These are phyloP conservation scores for Eucalyptus caleyi DNA, from an alignment of 345 rosid genomes.

Conservation along the genomic window DNA sequence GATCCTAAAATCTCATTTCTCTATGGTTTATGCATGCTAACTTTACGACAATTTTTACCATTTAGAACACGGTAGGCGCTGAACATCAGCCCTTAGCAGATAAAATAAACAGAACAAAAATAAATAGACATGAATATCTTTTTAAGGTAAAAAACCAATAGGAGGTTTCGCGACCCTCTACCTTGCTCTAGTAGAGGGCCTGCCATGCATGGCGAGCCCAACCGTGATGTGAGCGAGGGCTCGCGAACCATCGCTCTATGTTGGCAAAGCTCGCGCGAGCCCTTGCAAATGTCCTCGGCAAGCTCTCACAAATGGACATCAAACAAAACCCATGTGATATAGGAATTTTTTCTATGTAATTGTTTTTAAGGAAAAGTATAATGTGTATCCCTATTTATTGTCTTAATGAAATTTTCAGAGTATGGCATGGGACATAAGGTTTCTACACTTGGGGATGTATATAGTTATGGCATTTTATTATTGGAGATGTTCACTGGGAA, in stretches of 20 bases:
- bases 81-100: background rate
- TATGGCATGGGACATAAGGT: background rate
- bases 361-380: background rate
- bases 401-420: background rate
- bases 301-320: no score
- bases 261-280: no score
- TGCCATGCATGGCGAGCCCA: no score
- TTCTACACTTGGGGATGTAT: background rate
- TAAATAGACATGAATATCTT: background rate
- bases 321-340: background rate
- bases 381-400: background rate
- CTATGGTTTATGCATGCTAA: background rate
- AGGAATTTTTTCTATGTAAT: background rate
- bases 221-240: no score
- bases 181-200: background rate
- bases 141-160: background rate
- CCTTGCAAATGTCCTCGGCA: no score
- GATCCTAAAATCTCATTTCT: background rate
- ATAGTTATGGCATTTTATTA: background rate
- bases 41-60: background rate
- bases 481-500: background rate
- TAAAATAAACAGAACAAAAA: background rate
- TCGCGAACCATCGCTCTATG: no score
- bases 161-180: background rate
- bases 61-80: background rate